These are phyloP conservation scores for Debaryomyces maramus DNA, from an alignment of 805 yeast species.

Conservation along the genomic window DNA sequence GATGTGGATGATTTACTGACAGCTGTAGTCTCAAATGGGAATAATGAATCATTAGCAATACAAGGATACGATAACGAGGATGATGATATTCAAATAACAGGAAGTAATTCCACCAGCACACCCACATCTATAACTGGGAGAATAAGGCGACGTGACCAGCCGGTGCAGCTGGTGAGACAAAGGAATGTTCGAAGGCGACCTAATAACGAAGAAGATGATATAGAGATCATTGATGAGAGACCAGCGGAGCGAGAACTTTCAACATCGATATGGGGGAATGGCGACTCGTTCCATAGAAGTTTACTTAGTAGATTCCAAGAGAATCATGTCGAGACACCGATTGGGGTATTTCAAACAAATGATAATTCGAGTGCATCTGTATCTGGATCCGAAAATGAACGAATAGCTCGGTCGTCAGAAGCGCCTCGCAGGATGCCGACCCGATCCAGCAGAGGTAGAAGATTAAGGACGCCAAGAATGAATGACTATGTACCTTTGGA, in stretches of 20 bases:
- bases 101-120: background rate
- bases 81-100: constrained; percentile 22
- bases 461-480: constrained; percentile 2
- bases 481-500: constrained; percentile 6
- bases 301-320: constrained; percentile 2
- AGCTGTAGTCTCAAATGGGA: background rate
- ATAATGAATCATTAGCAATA: background rate
- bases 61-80: constrained; percentile 9
- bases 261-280: background rate
- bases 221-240: constrained; percentile 24
- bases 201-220: constrained; percentile 20
- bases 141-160: constrained; percentile 2
- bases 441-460: constrained; percentile 6
- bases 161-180: background rate
- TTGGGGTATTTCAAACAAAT: constrained; percentile 4
- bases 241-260: constrained; percentile 9
- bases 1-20: constrained; percentile 15
- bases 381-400: background rate
- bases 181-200: constrained; percentile 10
- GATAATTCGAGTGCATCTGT: background rate
- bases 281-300: background rate
- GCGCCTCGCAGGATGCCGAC: background rate
- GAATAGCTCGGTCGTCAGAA: background rate
- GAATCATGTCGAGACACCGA: constrained; percentile 6
- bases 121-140: background rate